Evolutionary conservation across 352 stramenopile species (phyloP).

Genomic region (Globisporangium perplexum): DNA sequence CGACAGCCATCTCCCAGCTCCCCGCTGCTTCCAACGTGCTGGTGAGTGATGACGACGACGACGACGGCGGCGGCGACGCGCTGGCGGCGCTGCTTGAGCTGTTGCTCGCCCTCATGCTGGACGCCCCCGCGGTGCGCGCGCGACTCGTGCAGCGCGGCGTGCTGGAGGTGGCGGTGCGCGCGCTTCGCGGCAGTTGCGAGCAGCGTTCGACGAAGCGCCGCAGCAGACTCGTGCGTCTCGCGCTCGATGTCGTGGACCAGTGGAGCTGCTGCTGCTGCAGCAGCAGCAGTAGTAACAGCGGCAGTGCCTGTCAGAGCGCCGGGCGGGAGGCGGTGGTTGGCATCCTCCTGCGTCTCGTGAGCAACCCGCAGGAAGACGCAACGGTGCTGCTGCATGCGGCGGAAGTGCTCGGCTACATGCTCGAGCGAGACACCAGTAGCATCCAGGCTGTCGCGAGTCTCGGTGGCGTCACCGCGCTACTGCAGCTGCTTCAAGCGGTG

Average conservation of each 20-base stretch:
- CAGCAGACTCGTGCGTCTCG: slow-evolving; percentile 30
- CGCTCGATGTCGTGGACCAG: slow-evolving; percentile 35
- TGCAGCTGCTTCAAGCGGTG: slow-evolving; percentile 30
- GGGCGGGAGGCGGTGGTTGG: slow-evolving; percentile 10
- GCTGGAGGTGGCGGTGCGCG: slow-evolving; percentile 22
- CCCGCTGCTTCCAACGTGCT: too few species aligned
- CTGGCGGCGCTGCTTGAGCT: slow-evolving; percentile 43
- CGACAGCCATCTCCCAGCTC: too few species aligned
- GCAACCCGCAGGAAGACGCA: slow-evolving; percentile 23
- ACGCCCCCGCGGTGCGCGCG: slow-evolving; percentile 14
- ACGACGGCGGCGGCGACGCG: slow-evolving; percentile 19
- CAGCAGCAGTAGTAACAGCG: slow-evolving; percentile 2
- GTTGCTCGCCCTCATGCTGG: slow-evolving; percentile 24
- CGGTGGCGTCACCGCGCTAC: slow-evolving; percentile 22
- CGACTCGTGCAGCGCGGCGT: slow-evolving; percentile 18
- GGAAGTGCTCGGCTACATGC: slow-evolving; percentile 29
- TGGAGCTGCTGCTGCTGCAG: slow-evolving; percentile 5
- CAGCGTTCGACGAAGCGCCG: slow-evolving; percentile 25
- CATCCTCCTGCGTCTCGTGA: slow-evolving; percentile 26
- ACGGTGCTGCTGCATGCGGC: slow-evolving; percentile 28
- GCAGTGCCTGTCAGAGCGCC: slow-evolving; percentile 5
- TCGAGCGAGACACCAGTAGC: slow-evolving; percentile 23
- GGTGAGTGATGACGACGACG: too few species aligned
- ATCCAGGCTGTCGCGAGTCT: slow-evolving; percentile 29
- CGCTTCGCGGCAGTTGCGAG: slow-evolving; percentile 8